phyloP scores from a whole-genome alignment of 495 filamentous ascomycete genomes.

The Tuber brumale region DNA sequence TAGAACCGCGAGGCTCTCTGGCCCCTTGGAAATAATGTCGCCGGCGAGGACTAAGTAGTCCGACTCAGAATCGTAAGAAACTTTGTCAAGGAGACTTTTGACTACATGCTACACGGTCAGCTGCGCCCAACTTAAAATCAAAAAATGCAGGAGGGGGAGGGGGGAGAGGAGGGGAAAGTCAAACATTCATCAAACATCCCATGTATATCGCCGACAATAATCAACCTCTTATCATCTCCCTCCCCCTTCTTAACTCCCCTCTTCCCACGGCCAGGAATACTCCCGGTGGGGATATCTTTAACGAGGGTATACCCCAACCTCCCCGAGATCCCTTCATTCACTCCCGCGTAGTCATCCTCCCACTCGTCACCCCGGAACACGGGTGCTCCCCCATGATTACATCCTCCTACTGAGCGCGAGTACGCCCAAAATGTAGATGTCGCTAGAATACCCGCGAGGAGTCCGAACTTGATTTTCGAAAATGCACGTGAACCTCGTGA shows the following conservation, averaged over 20 bases:
- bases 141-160: neutral
- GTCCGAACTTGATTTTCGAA: neutral
- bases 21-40: conserved; percentile 83
- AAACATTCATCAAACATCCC: conserved; percentile 62
- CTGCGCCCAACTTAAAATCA: neutral
- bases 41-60: conserved; percentile 82
- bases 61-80: conserved; percentile 53
- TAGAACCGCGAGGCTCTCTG: conserved; percentile 72
- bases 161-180: conserved; percentile 34
- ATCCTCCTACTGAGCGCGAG: neutral
- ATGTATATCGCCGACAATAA: conserved; percentile 87
- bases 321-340: conserved; percentile 12
- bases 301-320: conserved; percentile 36
- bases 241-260: conserved; percentile 19
- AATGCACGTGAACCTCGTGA: neutral
- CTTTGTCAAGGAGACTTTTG: conserved; percentile 58
- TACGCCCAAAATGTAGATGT: neutral
- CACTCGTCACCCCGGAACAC: neutral
- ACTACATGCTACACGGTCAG: conserved; percentile 45
- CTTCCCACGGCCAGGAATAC: conserved; percentile 16
- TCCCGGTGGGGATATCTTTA: conserved; percentile 24
- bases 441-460: neutral
- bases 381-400: neutral
- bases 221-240: conserved; percentile 46
- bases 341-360: conserved; percentile 12